Evolutionary conservation across 208 protist genomes (phyloP).

Genomic region (Dictyostelium gargantuum): DNA sequence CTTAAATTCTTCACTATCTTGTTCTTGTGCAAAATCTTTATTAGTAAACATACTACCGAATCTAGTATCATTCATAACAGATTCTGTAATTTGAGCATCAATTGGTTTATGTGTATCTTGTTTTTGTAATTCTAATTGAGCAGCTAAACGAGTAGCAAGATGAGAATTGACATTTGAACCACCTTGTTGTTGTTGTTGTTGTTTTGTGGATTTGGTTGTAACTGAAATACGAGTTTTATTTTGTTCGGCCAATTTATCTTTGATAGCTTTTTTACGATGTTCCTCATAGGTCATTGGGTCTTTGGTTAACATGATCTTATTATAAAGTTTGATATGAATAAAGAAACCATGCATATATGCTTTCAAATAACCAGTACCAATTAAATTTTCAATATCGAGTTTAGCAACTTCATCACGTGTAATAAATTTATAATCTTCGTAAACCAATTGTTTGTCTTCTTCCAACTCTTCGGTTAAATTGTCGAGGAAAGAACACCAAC

Average conservation of each 20-base stretch:
- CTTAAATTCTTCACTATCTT: background rate
- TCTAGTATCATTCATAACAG: conserved; percentile 71
- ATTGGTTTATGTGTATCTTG: conserved; percentile 13
- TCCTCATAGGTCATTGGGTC: conserved; percentile 93
- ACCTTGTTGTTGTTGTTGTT: background rate
- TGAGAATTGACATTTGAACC: conserved; percentile 60
- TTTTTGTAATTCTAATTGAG: conserved; percentile 43
- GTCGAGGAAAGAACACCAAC: conserved; percentile 98
- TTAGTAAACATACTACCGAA: conserved; percentile 80
- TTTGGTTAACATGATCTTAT: conserved; percentile 82
- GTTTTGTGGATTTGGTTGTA: conserved; percentile 2
- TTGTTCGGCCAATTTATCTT: conserved; percentile 77
- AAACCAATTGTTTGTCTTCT: conserved; percentile 87
- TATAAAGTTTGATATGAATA: conserved; percentile 92
- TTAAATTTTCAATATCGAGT: conserved; percentile 88
- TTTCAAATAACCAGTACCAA: conserved; percentile 93
- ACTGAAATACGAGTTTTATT: conserved; percentile 68
- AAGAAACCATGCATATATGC: conserved; percentile 98
- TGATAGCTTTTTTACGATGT: conserved; percentile 71
- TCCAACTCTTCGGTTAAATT: conserved; percentile 92
- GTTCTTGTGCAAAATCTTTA: conserved; percentile 77
- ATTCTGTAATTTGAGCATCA: background rate
- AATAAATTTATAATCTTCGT: conserved; percentile 98
- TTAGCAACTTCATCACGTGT: conserved; percentile 93
- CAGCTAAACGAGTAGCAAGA: conserved; percentile 59